Evolutionary conservation across 1,139 yeast species (phyloP), one percentile per base, ranked within the genome.

Genomic region (Lodderomyces beijingensis): DNA sequence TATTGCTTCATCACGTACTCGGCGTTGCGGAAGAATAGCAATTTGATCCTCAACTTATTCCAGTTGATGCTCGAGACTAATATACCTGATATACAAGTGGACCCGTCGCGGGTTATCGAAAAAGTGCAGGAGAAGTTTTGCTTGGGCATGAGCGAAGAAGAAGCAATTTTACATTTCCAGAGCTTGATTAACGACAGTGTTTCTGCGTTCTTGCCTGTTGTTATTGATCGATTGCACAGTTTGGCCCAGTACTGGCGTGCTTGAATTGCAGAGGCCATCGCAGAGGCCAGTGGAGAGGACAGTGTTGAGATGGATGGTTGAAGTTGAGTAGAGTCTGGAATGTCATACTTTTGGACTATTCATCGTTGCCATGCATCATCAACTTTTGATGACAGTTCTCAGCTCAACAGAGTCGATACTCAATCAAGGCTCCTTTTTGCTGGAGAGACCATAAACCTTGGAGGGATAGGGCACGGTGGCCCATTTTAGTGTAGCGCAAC

Each of bases 241-340:
- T 70, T 93, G 54, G 96, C 98, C 0, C 98, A 93, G 53, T 93
- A 93, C 53, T 91, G 98, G 98, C 62, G 97, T 41, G 89, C 96
- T 0, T 89, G 52, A 55, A 10, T 25, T 25, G 14, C 26, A 15
- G 16, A 19, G n/a, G n/a, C n/a, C n/a, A n/a, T n/a, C n/a, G n/a
- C n/a, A n/a, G n/a, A n/a, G n/a, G n/a, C n/a, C n/a, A n/a, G n/a
- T n/a, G n/a, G n/a, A n/a, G n/a, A n/a, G n/a, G n/a, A n/a, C n/a
- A n/a, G n/a, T n/a, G n/a, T n/a, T n/a, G n/a, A n/a, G n/a, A n/a
- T n/a, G n/a, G n/a, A n/a, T n/a, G n/a, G n/a, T n/a, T n/a, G n/a
- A n/a, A n/a, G n/a, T n/a, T n/a, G n/a, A n/a, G n/a, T n/a, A n/a
- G n/a, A n/a, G n/a, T n/a, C n/a, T n/a, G n/a, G n/a, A n/a, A n/a